Conservation (phyloP, 306 rosid species). For the Cucurbita argyrosperma region DNA sequence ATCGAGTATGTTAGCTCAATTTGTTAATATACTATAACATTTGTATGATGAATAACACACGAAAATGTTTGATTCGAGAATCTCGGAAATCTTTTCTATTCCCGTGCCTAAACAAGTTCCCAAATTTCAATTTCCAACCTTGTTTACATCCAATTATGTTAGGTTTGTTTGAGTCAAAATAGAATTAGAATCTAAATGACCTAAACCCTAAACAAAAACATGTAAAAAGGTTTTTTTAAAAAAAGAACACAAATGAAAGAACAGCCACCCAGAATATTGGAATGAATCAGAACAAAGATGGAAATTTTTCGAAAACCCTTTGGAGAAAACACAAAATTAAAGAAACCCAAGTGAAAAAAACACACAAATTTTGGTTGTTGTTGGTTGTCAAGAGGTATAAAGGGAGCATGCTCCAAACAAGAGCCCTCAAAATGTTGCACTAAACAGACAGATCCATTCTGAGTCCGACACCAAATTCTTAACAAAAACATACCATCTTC, state of each 20-base stretch:
- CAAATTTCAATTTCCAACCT: constrained; percentile 1
- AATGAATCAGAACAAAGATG: not conserved
- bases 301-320: not conserved
- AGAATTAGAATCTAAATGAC: not conserved
- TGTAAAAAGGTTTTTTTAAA: not conserved
- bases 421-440: not conserved
- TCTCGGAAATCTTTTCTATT: constrained; percentile 3
- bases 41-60: not conserved
- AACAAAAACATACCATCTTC: not conserved
- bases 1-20: no score
- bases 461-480: not conserved
- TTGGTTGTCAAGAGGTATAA: not conserved
- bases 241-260: not conserved
- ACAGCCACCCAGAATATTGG: not conserved
- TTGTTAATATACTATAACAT: no score
- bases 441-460: not conserved
- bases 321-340: not conserved
- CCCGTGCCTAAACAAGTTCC: not conserved
- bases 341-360: not conserved
- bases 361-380: not conserved
- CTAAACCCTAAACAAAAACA: not conserved
- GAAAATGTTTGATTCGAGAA: constrained; percentile 2
- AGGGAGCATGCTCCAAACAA: constrained; percentile 1
- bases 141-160: not conserved
- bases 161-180: no score